Evolutionary conservation across 169 alveolate species (phyloP).

Genomic region (Hammondia hammondi): DNA sequence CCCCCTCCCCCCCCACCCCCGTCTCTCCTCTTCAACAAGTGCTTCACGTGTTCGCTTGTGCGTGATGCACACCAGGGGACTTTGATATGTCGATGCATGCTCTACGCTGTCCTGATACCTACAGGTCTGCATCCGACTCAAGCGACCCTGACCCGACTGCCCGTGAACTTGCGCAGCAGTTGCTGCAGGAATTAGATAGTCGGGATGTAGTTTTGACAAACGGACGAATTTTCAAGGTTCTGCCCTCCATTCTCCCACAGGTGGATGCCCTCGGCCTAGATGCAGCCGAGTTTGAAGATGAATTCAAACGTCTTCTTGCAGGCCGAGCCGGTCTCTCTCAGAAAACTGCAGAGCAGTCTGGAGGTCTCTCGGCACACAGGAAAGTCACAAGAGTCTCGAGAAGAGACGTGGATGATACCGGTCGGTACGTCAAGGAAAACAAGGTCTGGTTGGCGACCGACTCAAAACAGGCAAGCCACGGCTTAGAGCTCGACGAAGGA

Average conservation of each 20-base stretch:
- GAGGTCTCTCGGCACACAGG: not conserved
- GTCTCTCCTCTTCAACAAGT: too few relatives aligned
- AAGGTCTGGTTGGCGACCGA: not conserved
- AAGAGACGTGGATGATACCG: not conserved
- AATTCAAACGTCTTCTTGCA: not conserved
- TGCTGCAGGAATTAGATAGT: not conserved
- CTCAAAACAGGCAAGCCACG: not conserved
- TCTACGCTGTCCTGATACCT: not conserved
- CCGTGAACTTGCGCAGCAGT: slow-evolving; percentile 10
- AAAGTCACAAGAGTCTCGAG: not conserved
- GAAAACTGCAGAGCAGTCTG: not conserved
- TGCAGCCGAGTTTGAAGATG: slow-evolving; percentile 1
- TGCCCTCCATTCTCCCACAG: slow-evolving; percentile 19
- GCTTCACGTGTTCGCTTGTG: too few relatives aligned
- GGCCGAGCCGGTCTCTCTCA: not conserved
- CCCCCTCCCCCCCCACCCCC: too few relatives aligned
- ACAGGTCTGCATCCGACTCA: not conserved
- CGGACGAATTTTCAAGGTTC: not conserved
- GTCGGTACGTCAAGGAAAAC: not conserved
- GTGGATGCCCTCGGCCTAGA: slow-evolving; percentile 2
- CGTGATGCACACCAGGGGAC: too few relatives aligned
- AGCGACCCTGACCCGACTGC: not conserved
- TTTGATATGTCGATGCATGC: not conserved
- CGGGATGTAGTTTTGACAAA: not conserved
- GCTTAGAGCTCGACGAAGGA: not conserved